Evolutionary conservation across 176 grass and related monocot genomes (phyloP).

Genomic region (Ensete ventricosum): DNA sequence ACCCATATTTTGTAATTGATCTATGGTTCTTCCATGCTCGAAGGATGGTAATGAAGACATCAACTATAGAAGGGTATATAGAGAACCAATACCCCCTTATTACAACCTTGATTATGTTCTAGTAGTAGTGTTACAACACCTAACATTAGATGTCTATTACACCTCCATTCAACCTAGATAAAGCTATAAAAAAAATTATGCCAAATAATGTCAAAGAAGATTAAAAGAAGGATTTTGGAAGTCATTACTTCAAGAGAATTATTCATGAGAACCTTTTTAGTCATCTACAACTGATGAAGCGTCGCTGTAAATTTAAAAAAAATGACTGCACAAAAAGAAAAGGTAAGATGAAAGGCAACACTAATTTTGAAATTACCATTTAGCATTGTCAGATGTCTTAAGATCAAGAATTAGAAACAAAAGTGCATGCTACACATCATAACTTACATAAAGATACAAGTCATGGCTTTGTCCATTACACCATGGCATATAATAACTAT

Average conservation of each 20-base stretch:
- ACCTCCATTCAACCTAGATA: neutral
- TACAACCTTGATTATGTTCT: neutral
- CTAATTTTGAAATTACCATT: no score
- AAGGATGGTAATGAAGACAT: neutral
- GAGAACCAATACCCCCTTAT: neutral
- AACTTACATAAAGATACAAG: no score
- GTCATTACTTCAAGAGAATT: neutral
- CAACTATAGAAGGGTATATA: neutral
- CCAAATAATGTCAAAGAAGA: neutral
- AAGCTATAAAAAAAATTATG: neutral
- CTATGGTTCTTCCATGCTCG: neutral
- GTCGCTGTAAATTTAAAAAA: no score
- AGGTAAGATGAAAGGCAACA: no score
- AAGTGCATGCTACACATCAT: no score
- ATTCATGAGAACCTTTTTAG: neutral
- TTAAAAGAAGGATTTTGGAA: neutral
- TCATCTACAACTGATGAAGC: neutral
- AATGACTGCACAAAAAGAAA: no score
- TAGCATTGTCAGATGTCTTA: no score
- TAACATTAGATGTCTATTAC: neutral
- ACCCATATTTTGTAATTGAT: neutral
- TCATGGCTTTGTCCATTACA: no score
- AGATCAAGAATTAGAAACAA: no score
- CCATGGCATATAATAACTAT: no score
- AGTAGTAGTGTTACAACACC: neutral